Percentiles rank a stretch among this genome's conserved stretches.
Evolutionary conservation across 2,329 filamentous ascomycete genomes (phyloP).

Genomic region (Colletotrichum sp.): DNA sequence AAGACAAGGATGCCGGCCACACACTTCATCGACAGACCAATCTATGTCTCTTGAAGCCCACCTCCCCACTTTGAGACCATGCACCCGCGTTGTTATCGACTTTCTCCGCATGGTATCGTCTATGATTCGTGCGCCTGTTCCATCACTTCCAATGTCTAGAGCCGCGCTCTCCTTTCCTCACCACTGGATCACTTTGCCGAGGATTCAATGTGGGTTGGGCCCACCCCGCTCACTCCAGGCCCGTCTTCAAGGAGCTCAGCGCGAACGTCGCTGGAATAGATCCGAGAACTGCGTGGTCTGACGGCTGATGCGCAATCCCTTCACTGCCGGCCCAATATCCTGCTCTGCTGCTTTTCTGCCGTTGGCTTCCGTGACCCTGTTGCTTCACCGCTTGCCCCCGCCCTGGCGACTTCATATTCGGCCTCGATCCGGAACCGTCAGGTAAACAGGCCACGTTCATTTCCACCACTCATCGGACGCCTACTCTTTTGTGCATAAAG

Average conservation of each 20-base stretch:
- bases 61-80: constrained; percentile 7
- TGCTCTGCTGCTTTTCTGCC: constrained; percentile 7
- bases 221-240: background rate
- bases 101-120: constrained; percentile 4
- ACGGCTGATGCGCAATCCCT: background rate
- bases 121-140: constrained; percentile 19
- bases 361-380: background rate
- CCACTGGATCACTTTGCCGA: background rate
- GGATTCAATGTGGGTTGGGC: background rate
- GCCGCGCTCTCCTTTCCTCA: background rate
- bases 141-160: background rate
- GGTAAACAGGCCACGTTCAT: background rate
- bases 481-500: background rate
- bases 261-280: background rate
- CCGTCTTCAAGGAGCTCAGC: background rate
- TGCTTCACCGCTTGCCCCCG: constrained; percentile 14
- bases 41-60: background rate
- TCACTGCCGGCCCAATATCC: constrained; percentile 9
- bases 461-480: constrained; percentile 18
- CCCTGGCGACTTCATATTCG: constrained; percentile 20
- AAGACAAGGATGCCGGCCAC: background rate
- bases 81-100: constrained; percentile 4
- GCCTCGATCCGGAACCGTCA: constrained; percentile 10
- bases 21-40: background rate
- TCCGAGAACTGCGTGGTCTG: background rate